A percentile compares a stretch with the other conserved stretches of the same genome.
These are phyloP conservation scores for Phytopythium chamaehyphon DNA, from an alignment of 352 stramenopile species.

Conservation along the genomic window DNA sequence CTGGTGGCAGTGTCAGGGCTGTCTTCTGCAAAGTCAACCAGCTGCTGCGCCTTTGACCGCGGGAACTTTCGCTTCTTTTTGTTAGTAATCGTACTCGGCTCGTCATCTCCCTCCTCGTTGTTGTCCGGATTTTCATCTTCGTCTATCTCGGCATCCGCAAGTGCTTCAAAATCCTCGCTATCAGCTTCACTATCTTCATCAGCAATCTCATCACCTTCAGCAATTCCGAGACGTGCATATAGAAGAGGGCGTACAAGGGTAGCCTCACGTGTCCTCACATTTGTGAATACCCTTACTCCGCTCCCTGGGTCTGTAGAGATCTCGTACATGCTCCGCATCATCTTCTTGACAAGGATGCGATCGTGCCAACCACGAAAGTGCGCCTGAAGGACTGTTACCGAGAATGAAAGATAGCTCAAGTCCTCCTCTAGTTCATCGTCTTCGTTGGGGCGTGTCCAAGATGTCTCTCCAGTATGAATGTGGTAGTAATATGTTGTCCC, in stretches of 20 bases:
- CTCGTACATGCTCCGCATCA: slow-evolving; percentile 29
- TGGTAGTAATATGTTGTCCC: slow-evolving; percentile 74
- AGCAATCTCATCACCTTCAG: slow-evolving; percentile 15
- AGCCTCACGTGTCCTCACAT: slow-evolving; percentile 29
- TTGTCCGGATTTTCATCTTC: slow-evolving; percentile 16
- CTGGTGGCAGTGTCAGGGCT: slow-evolving; percentile 8
- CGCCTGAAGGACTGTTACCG: slow-evolving; percentile 44
- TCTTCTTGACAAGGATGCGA: slow-evolving; percentile 12
- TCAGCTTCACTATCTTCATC: slow-evolving; percentile 20
- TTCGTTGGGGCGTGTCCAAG: slow-evolving; percentile 44
- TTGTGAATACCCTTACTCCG: slow-evolving; percentile 40
- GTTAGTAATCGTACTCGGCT: slow-evolving; percentile 2
- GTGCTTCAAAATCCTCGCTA: slow-evolving; percentile 36
- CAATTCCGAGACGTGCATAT: slow-evolving; percentile 24
- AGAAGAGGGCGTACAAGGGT: slow-evolving; percentile 37
- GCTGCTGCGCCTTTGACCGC: slow-evolving; percentile 51
- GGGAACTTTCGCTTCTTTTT: slow-evolving; percentile 34
- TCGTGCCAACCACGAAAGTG: slow-evolving; percentile 31
- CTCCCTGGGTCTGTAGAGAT: slow-evolving; percentile 29
- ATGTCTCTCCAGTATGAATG: slow-evolving; percentile 53
- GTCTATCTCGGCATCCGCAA: slow-evolving; percentile 19
- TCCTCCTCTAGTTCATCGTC: slow-evolving; percentile 23
- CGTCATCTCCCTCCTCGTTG: slow-evolving; percentile 15
- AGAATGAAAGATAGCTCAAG: slow-evolving; percentile 39
- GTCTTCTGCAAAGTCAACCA: slow-evolving; percentile 54